These are phyloP conservation scores for Globisporangium polare DNA, from an alignment of 352 stramenopile species.

Conservation along the genomic window DNA sequence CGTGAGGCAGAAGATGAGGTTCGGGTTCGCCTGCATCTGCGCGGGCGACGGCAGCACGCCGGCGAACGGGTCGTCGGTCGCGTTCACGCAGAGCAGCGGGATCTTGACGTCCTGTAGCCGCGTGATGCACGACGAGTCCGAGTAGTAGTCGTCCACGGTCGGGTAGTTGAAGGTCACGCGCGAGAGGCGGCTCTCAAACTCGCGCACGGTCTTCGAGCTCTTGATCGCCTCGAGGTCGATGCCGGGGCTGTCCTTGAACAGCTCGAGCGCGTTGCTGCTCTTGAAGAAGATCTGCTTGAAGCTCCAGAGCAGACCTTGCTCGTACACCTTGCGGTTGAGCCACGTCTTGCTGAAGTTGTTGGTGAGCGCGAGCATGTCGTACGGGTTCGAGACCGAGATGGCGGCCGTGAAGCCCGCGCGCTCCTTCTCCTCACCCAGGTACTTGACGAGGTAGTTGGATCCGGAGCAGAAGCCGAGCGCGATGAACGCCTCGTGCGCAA, in stretches of 20 bases:
- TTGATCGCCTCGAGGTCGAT: constrained; percentile 42
- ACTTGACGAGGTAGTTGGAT: constrained; percentile 78
- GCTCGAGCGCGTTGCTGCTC: constrained; percentile 38
- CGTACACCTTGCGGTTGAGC: constrained; percentile 65
- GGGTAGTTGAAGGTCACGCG: constrained; percentile 53
- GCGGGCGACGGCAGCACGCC: constrained; percentile 28
- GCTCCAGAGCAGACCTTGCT: constrained; percentile 21
- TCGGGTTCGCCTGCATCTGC: constrained; percentile 39
- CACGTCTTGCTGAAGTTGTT: constrained; percentile 39
- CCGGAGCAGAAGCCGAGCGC: constrained; percentile 73
- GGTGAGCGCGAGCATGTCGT: constrained; percentile 55
- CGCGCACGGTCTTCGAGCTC: constrained; percentile 29
- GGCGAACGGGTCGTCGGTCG: constrained; percentile 60
- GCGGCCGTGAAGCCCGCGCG: constrained; percentile 38
- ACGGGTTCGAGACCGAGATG: constrained; percentile 72
- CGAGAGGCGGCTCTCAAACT: constrained; percentile 68
- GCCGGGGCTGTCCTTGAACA: constrained; percentile 38
- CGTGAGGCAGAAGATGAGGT: constrained; percentile 66
- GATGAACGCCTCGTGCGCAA: constrained; percentile 39
- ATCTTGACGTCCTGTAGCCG: constrained; percentile 33
- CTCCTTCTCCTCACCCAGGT: constrained; percentile 57
- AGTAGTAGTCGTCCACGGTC: constrained; percentile 59
- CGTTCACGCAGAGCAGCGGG: constrained; percentile 62
- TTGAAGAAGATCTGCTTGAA: neutral
- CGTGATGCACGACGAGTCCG: constrained; percentile 41